Conservation (phyloP, 108 stramenopile species). For the Conticribra weissflogii region DNA sequence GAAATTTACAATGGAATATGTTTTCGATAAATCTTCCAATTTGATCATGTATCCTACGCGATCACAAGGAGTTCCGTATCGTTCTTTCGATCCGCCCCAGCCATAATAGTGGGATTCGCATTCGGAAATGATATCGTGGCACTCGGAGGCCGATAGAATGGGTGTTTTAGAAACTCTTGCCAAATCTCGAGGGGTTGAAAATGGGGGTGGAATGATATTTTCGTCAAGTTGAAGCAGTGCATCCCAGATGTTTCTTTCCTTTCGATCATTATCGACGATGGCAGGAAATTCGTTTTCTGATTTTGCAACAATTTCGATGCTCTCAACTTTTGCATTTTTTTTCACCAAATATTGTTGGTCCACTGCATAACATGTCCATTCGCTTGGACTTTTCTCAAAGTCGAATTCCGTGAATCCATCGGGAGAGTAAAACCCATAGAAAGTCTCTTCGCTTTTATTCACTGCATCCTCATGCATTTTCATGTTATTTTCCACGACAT, state of each 20-base stretch:
- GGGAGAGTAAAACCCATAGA: constrained; percentile 39
- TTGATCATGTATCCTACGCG: constrained; percentile 34
- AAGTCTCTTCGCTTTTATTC: constrained; percentile 22
- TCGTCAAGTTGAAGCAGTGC: constrained; percentile 16
- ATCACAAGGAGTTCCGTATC: constrained; percentile 41
- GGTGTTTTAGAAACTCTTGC: constrained; percentile 28
- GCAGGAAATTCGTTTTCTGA: too few species aligned
- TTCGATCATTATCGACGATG: background rate
- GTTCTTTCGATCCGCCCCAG: constrained; percentile 23
- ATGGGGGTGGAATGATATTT: constrained; percentile 38
- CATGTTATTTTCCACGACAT: background rate
- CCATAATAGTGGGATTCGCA: constrained; percentile 41
- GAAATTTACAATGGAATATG: constrained; percentile 41
- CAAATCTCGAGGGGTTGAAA: constrained; percentile 23
- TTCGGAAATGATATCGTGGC: constrained; percentile 29
- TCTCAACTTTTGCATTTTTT: too few species aligned
- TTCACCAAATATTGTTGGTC: constrained; percentile 1
- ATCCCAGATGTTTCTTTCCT: constrained; percentile 17
- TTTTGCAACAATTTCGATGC: too few species aligned
- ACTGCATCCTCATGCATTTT: constrained; percentile 8
- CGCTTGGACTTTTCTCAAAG: constrained; percentile 11
- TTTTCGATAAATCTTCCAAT: constrained; percentile 28
- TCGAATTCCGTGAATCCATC: constrained; percentile 31
- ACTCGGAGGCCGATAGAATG: constrained; percentile 29
- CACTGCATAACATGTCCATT: constrained; percentile 22